These are phyloP conservation scores for Arctium lappa DNA, from an alignment of 129 eudicot species.

Conservation along the genomic window DNA sequence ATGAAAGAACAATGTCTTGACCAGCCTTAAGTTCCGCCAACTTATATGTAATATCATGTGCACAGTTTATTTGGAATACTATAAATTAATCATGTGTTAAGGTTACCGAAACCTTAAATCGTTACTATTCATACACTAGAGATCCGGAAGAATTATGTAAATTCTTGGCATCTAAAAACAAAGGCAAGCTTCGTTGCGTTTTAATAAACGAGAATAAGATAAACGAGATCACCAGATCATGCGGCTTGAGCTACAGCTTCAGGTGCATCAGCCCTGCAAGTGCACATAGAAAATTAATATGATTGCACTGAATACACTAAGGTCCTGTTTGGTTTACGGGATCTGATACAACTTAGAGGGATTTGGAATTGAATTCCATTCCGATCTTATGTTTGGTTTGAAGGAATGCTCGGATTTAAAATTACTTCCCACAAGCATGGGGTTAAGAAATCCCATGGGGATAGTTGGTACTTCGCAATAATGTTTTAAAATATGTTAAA, in stretches of 20 bases:
- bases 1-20: slow-evolving; percentile 53
- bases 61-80: slow-evolving; percentile 8
- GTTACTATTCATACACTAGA: slow-evolving; percentile 11
- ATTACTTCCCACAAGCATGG: no score
- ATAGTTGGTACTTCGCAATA: background rate
- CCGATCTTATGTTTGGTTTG: background rate
- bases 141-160: background rate
- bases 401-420: background rate
- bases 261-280: slow-evolving; percentile 45
- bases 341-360: background rate
- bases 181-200: background rate
- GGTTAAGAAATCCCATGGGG: background rate
- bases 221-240: slow-evolving; percentile 33
- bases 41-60: slow-evolving; percentile 21
- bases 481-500: background rate
- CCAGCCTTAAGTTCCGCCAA: slow-evolving; percentile 12
- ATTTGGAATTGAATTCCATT: background rate
- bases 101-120: slow-evolving; percentile 11
- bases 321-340: background rate
- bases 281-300: background rate
- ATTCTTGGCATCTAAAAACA: background rate
- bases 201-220: slow-evolving; percentile 2
- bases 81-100: slow-evolving; percentile 3
- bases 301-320: background rate
- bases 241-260: slow-evolving; percentile 72